Evolutionary conservation across 805 yeast genomes (phyloP), one percentile per base, ranked within the genome.

Genomic region (Yamadazyma akitaensis): DNA sequence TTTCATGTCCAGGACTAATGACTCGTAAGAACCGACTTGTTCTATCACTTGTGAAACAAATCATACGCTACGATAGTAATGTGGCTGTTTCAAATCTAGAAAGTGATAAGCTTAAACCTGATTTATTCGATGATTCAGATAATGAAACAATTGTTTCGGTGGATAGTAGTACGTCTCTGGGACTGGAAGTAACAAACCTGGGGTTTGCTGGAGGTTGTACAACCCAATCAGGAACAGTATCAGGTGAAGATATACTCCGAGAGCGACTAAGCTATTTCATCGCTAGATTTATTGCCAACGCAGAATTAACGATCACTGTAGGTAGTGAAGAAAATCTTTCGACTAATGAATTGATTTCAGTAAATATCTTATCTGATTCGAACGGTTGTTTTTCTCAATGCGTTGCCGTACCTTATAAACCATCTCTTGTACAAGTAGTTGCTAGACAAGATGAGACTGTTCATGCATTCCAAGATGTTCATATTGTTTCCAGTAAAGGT

Each of bases 191-290:
- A 13, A 19, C 26, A 18, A 19, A 11, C 26, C 17, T 16, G 11
- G 19, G n/a, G 44, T 19, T 8, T 41, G 8, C 52, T 16, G 40
- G 10, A 18, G n/a, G 26, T 25, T 24, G 35, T 4, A 5, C n/a
- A 13, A 4, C 32, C 9, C n/a, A 11, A 28, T 13, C 32, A 28
- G 32, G n/a, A 28, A 31, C 38, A 9, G 42, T 32, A 5, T 13
- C 38, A 1, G 43, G 48, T 2, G 87, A 82, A 45, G 77, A 70
- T 8, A 64, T 75, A 0, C 68, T 90, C 32, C 79, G 76, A 50
- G 82, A 81, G 38, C 69, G 97, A 49, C 70, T 90, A 47, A 74
- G 82, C 10, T 82, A 84, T 2, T 85, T 91, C 50, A 74, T 89
- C 42, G 83, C 90, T 0, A 73, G 84, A 42, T 77, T 84, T 3